Base-by-base conservation (phyloP, 2,329 filamentous ascomycete species). In the Paraconiothyrium brasiliense region DNA sequence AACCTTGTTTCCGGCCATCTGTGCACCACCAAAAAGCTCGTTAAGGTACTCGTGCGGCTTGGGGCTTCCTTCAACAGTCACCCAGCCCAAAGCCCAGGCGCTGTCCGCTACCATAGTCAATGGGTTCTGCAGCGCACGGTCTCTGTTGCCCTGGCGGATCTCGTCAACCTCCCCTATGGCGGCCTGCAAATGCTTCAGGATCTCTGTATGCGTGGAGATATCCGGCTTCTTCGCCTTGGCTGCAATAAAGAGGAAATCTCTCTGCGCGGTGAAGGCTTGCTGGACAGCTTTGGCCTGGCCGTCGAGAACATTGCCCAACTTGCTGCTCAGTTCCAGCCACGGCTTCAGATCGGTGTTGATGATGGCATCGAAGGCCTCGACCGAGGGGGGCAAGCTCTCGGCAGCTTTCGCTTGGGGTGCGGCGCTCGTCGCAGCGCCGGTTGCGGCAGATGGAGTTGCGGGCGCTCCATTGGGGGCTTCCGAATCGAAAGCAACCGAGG, bases 1-100 rank as follows among this genome's bases (percentile, higher is more conserved):
- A 41, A 99, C 92, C 70, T 94, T 89, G 83, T 99, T 98, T 37
- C 95, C 95, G 72, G 92, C 97, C 82, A 97, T 97, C 77, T 98
- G 91, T 44, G 94, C 92, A 54, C 93, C 90, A 34, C 90, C 89
- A 22, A 97, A 84, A 61, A 90, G 90, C 69, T 97, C 94, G 50
- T 90, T 90, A 50, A 98, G 91, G 72, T 94, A 92, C 74, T 95
- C 94, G 66, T 87, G 89, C 2, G 95, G 95, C 76, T 93, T 93
- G 66, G 86, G 56, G 51, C 70, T 66, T 52, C 64, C 67, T 35
- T 96, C 92, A 52, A 95, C 87, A 0, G 90, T 91, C 60, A 98
- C 91, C 95, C 95, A 99, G 37, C 92, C 92, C 61, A 99, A 83
- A 43, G 93, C 90, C 74, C 92, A 90, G 68, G 97, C 94, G 67